Base-by-base conservation (phyloP, 2,329 filamentous ascomycete genomes). In the Metarhizium anisopliae region DNA sequence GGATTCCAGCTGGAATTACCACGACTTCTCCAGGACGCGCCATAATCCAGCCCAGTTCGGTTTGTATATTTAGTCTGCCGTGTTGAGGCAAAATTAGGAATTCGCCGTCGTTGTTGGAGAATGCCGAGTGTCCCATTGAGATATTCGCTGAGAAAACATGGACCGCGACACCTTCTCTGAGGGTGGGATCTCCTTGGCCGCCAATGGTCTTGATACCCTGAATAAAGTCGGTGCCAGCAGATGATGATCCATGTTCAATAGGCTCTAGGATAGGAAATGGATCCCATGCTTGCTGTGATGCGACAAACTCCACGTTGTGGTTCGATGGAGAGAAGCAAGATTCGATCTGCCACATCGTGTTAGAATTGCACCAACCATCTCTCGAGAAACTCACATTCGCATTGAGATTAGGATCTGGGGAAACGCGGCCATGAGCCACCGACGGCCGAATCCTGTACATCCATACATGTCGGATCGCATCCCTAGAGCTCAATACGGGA, bases 11-110 rank as follows among this genome's bases (percentile, higher is more conserved):
- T 25, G 82, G 85, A 25, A 89, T 83, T 16, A 88, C 78, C 52
- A 76, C 79, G 36, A 88, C 80, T 65, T 88, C 85, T n/a, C 84
- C 84, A 0, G 84, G 85, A 4, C 84, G 81, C 5, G 87, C 83
- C 52, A 84, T 77, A 0, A 87, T 66, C 30, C 75, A 76, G 4
- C 85, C 85, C 16, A 87, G 77, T 63, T 88, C 85, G 2, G 85
- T 88, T 63, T 85, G 83, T 50, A 88, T 83, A 60, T 87, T 81
- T 2, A 89, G 73, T 0, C 78, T 73, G 13, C 85, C 85, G 59
- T 84, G 77, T 58, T 88, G 85, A 0, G 80, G 82, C 2, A 87
- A 76, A 50, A 88, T 84, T 53, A 87, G 71, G 58, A 85, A 79
- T 64, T 88, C 85, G 16, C 85, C 85, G 58, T 89, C 85, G 38